Evolutionary conservation across 768 basidiomycete genomes (phyloP), one percentile per base, ranked within the genome.

Genomic region (Lentinula sp.): DNA sequence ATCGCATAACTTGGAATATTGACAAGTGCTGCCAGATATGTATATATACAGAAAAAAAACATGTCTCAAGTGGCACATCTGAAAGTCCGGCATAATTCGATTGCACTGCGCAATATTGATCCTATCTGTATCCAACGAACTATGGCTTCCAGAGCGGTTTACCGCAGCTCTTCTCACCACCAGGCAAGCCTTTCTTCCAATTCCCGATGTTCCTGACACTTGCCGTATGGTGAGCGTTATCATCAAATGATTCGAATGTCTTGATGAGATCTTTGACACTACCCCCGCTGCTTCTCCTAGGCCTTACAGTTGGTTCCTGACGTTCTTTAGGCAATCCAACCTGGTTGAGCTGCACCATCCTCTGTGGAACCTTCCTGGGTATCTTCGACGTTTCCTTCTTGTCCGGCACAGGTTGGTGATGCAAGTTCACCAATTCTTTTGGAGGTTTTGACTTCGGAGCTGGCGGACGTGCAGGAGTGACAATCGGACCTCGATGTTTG

Each of bases 191-290:
- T 41, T 58, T 58, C 48, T 51, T 35, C 45, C 46, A 52, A 16
- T 60, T 35, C 16, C 50, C 48, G 12, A 51, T 60, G 16, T 36
- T 52, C 33, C 7, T 52, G 8, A 28, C 39, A 42, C n/a, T 60
- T 36, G 28, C 41, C 23, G 51, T 46, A 20, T 20, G 37, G 7
- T 18, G 15, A 35, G 2, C 37, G 33, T 15, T 20, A 12, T 57
- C 55, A 42, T 56, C 55, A 41, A 20, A 41, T 7, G 16, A 70
- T 71, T 91, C 88, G 66, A 85, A 92, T 35, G 76, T 80, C 69
- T 72, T 78, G 56, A 91, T 83, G 58, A 92, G 69, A 56, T 91
- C 89, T 71, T 81, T 89, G 61, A 92, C 90, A 66, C 88, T 90
- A 55, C 80, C 78, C 13, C 81, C 83, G 66, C 90, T 89, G 61